Conservation (phyloP, 176 grass and related monocot genomes). For the Ananas comosus region DNA sequence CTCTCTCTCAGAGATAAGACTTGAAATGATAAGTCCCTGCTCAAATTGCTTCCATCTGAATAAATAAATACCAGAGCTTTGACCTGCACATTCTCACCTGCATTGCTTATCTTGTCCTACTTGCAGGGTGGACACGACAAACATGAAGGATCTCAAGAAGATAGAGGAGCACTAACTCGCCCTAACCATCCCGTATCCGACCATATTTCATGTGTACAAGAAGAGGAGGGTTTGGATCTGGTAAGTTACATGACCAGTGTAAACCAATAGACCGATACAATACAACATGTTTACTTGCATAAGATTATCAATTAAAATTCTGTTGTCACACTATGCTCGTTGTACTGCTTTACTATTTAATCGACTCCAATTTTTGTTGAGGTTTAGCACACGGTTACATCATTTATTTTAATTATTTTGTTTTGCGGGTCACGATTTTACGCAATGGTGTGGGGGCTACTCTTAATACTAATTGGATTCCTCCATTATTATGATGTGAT, state of each 20-base stretch:
- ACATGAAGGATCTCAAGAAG: slow-evolving; percentile 97
- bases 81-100: not conserved
- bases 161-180: slow-evolving; percentile 65
- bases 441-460: not conserved
- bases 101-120: slow-evolving; percentile 3
- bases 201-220: no score
- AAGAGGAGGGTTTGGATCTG: no score
- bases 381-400: no score
- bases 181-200: not conserved
- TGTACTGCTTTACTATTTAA: not conserved
- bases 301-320: no score
- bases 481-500: slow-evolving; percentile 3
- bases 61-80: not conserved
- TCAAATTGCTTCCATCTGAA: no score
- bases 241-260: no score
- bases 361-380: not conserved
- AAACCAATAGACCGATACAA: no score
- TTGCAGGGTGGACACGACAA: slow-evolving; percentile 82
- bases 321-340: not conserved
- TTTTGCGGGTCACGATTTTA: not conserved
- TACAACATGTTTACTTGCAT: no score
- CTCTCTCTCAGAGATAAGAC: not conserved
- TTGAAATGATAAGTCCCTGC: not conserved
- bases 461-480: not conserved
- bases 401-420: not conserved